Base-by-base conservation (phyloP, 257 asterid genomes). In the Agastache rugosa region DNA sequence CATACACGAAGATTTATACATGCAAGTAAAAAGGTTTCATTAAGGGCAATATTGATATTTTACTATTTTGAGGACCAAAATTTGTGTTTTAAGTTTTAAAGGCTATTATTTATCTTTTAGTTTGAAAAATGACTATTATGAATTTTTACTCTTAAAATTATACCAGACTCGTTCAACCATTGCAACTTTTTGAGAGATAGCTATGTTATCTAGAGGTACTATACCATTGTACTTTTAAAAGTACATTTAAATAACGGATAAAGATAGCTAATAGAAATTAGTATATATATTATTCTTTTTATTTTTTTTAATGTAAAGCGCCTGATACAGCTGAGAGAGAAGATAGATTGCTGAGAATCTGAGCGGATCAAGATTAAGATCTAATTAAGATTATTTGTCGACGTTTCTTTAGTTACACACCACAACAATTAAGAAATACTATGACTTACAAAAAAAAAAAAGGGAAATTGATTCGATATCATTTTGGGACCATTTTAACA, bases 401-500 rank as follows among this genome's bases (percentile, higher is more conserved):
- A 55, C 27, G 55, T 25, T 29, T 37, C 77, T 71, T 63, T 70
- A 61, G n/a, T 53, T 55, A 35, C 19, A 77, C 47, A 39, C 72
- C 78, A 73, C 63, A 73, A 4, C 10, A 34, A 72, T 61, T 72
- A 72, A 72, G 1, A 31, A 61, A 16, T 29, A n/a, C n/a, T n/a
- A 27, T 12, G 6, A 31, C 20, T 19, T 23, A n/a, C 34, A 29
- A 3, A 63, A 63, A 15, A 74, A 0, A 55, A 42, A 65, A 7
- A 5, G 66, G 2, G 41, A 55, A 25, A 12, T n/a, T 25, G 78
- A 74, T 75, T 25, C 31, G 14, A 44, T 50, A 75, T 75, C 70
- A 31, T 67, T 67, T 47, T 44, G 79, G 79, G 79, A 56, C 79
- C 79, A 75, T 44, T 67, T 56, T 35, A 20, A 53, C 78, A 74